phyloP scores from a whole-genome alignment of 1,139 yeast species.

The Pneumocystis canis region DNA sequence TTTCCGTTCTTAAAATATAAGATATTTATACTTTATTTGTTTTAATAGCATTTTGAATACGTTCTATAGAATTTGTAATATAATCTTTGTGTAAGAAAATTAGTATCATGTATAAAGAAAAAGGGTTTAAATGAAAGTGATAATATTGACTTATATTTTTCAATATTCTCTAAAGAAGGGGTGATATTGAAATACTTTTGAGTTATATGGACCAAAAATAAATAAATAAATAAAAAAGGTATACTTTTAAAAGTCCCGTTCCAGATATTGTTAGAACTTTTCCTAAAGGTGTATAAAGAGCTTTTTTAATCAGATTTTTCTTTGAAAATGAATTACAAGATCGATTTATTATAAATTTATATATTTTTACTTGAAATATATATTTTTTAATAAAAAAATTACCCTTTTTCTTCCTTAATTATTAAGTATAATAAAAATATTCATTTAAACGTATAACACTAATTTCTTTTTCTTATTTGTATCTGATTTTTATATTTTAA shows the following conservation, averaged over 20 bases:
- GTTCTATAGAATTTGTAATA: background rate
- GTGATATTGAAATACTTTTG: background rate
- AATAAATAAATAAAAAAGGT: too few species aligned
- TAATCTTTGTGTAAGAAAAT: background rate
- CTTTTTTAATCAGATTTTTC: background rate
- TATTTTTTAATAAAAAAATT: background rate
- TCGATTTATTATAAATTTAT: background rate
- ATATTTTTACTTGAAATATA: background rate
- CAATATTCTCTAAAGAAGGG: background rate
- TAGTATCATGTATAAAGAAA: background rate
- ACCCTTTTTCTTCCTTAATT: background rate
- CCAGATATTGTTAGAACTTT: background rate
- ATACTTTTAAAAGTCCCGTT: background rate
- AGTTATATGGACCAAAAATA: background rate
- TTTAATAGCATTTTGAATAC: background rate
- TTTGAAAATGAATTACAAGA: background rate
- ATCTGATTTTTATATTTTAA: background rate
- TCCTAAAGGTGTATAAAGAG: background rate
- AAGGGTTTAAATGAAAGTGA: background rate
- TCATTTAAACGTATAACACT: background rate
- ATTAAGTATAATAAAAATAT: background rate
- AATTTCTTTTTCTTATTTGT: background rate
- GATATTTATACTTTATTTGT: background rate
- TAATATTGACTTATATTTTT: background rate
- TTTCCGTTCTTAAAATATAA: background rate